Evolutionary conservation across 805 yeast genomes (phyloP).

Genomic region (Grigorovia humatica): DNA sequence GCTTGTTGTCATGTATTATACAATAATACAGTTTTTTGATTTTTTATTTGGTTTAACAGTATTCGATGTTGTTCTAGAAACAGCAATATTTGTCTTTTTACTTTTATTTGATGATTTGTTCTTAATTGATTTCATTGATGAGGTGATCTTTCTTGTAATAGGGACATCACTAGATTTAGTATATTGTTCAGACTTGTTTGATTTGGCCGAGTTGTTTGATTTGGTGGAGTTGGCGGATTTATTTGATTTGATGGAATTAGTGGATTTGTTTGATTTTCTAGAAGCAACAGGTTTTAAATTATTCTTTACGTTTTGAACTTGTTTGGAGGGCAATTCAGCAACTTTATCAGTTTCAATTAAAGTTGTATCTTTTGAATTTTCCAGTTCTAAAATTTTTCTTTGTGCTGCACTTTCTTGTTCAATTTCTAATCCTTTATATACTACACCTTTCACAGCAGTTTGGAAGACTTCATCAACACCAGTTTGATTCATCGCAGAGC

Average conservation of each 20-base stretch:
- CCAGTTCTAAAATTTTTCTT: not conserved
- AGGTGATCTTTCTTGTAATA: not conserved
- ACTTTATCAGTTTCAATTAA: not conserved
- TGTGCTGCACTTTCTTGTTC: constrained; percentile 2
- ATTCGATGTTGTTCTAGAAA: not conserved
- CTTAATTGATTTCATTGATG: not conserved
- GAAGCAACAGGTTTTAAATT: not conserved
- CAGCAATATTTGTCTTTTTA: not conserved
- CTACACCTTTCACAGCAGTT: constrained; percentile 62
- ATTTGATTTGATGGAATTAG: not conserved
- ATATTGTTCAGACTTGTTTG: not conserved
- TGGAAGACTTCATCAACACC: constrained; percentile 84
- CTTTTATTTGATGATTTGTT: not conserved
- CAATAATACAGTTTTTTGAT: not conserved
- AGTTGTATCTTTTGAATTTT: not conserved
- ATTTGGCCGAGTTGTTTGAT: not conserved
- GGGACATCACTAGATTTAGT: not conserved
- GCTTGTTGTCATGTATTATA: not conserved
- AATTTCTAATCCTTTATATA: constrained; percentile 27
- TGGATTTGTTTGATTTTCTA: not conserved
- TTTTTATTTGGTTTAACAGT: not conserved
- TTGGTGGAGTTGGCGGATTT: not conserved
- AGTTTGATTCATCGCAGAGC: constrained; percentile 81
- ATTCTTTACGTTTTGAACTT: not conserved
- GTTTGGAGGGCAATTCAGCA: not conserved